Percentiles rank a stretch among this genome's conserved stretches.
Conservation (phyloP, 2,329 filamentous ascomycete species). For the Laburnicola sp. region DNA sequence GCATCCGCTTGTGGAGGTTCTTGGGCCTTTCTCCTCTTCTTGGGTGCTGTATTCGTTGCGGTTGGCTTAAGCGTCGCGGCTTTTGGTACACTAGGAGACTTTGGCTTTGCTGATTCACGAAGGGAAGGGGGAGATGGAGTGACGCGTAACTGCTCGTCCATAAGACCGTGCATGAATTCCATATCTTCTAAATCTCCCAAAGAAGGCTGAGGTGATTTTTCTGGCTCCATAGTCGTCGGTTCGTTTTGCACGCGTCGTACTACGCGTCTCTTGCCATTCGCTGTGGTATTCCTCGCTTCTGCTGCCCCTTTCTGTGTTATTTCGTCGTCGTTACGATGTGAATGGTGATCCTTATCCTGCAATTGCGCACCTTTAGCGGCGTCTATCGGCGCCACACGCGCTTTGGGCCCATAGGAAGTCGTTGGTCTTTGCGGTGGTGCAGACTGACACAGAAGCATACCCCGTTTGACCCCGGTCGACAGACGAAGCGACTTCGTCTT, state of each 20-base stretch:
- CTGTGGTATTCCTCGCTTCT: background rate
- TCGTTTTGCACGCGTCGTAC: slow-evolving; percentile 7
- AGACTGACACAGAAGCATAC: slow-evolving; percentile 50
- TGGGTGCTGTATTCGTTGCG: slow-evolving; percentile 1
- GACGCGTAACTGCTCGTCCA: slow-evolving; percentile 35
- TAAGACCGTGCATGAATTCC: slow-evolving; percentile 29
- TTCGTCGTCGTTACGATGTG: background rate
- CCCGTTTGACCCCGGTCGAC: slow-evolving; percentile 44
- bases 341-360: background rate
- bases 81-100: slow-evolving; percentile 1
- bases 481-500: slow-evolving; percentile 45
- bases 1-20: background rate
- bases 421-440: slow-evolving; percentile 21
- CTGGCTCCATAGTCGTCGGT: too few relatives aligned
- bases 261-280: background rate
- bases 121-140: slow-evolving; percentile 15
- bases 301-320: background rate
- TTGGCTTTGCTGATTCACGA: slow-evolving; percentile 6
- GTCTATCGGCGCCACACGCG: background rate
- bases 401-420: slow-evolving; percentile 8
- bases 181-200: slow-evolving; percentile 28
- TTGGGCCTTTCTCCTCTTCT: background rate
- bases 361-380: slow-evolving; percentile 1
- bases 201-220: slow-evolving; percentile 12
- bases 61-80: slow-evolving; percentile 5